Base-by-base conservation (phyloP, 805 yeast species). In the Saccharomycopsis sp. region DNA sequence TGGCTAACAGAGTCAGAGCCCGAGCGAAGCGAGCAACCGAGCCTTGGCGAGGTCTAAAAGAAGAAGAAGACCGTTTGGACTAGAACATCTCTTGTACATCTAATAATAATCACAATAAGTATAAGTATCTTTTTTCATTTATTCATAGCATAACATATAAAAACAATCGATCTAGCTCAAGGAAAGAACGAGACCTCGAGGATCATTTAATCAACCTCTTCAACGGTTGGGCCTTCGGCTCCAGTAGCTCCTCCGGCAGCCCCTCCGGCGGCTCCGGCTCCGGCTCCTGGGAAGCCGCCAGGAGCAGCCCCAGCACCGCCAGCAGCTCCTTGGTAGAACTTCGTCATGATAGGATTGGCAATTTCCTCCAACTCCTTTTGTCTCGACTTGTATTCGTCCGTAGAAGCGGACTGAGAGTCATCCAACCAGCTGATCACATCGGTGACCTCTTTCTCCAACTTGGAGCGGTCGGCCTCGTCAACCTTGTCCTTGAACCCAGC, bases 311-410 rank as follows among this genome's bases (percentile, higher is more conserved):
- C 54, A 25, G 44, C 62, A 8, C 22, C 22, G 22, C 19, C 50
- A 55, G 58, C 62, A 64, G 75, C 76, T 67, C 85, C 91, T 77
- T 88, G 93, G 86, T 93, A 93, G 83, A 94, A 89, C 84, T 91
- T 90, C 74, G 91, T 82, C 87, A 92, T 87, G 80, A 92, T 89
- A 77, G 97, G 97, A 86, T 92, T 92, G 68, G 97, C 96, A 78
- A 87, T 81, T 69, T 85, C 90, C 82, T 93, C 97, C 73, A 92
- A 88, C 77, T 91, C 97, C 87, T 93, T 93, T 81, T 91, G 96
- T 81, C 84, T 87, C 79, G 87, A 96, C 71, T 85, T 82, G 78
- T 77, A 92, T 83, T 92, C 98, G 72, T 93, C 97, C 68, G 88
- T 83, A 63, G 96, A 78, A 69, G 96, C 97, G 68, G 97, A 85